phyloP scores from a whole-genome alignment of 108 stramenopile genomes.

The Mayamaea pseudoterrestris region DNA sequence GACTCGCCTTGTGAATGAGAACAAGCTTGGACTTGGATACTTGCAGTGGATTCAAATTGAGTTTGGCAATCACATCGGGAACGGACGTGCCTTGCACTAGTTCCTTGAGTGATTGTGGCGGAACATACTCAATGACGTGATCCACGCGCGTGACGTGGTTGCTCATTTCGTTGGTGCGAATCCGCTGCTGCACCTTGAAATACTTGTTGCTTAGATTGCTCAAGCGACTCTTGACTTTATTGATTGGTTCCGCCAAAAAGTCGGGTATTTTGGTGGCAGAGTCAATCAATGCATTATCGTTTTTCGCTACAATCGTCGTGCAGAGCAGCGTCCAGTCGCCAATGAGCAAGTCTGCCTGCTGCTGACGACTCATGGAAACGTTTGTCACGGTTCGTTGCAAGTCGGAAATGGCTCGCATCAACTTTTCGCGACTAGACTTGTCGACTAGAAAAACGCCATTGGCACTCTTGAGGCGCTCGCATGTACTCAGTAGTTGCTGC shows the following conservation, averaged over 20 bases:
- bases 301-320: too few relatives aligned
- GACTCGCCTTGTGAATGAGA: constrained; percentile 62
- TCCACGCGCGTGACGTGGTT: constrained; percentile 35
- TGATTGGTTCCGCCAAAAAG: constrained; percentile 20
- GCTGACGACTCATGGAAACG: too few relatives aligned
- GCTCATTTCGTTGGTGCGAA: constrained; percentile 14
- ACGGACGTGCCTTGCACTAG: constrained; percentile 14
- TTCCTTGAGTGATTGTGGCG: constrained; percentile 24
- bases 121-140: constrained; percentile 52
- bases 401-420: constrained; percentile 20
- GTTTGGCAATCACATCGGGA: constrained; percentile 16
- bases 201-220: constrained; percentile 19
- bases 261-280: constrained; percentile 18
- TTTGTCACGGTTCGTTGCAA: too few relatives aligned
- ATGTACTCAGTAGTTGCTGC: constrained; percentile 9
- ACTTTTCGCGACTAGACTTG: constrained; percentile 13
- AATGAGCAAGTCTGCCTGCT: constrained; percentile 5
- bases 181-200: constrained; percentile 48
- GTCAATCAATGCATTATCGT: too few relatives aligned
- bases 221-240: constrained; percentile 20
- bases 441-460: constrained; percentile 20
- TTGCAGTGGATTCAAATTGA: constrained; percentile 57
- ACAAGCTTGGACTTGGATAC: constrained; percentile 46
- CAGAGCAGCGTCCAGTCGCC: constrained; percentile 65
- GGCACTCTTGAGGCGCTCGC: constrained; percentile 7